Conservation (phyloP, 23 red algal genomes). For the Gracilaria vermiculophylla region DNA sequence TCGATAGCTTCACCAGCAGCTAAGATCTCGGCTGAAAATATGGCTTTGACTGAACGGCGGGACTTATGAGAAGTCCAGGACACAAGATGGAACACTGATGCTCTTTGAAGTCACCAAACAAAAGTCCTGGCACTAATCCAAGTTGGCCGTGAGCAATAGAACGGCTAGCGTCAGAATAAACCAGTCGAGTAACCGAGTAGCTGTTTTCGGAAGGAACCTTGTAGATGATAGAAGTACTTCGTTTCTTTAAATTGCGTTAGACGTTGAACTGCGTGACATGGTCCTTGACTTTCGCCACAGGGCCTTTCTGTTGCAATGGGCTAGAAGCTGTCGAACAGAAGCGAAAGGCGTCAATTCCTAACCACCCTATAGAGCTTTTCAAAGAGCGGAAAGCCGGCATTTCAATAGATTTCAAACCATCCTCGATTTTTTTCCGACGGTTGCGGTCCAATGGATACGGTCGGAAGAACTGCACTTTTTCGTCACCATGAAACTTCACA, state of each 20-base stretch:
- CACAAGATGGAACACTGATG: constrained; percentile 33
- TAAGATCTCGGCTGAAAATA: constrained; percentile 26
- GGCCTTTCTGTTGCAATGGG: constrained; percentile 19
- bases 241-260: not conserved
- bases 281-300: not conserved
- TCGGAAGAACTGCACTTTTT: not conserved
- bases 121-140: not conserved
- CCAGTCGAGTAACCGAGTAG: not conserved
- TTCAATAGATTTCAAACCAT: not conserved
- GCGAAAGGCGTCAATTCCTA: constrained; percentile 15
- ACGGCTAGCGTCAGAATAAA: not conserved
- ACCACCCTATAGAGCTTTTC: constrained; percentile 4
- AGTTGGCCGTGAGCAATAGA: constrained; percentile 1
- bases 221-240: not conserved
- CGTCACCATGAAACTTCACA: not conserved
- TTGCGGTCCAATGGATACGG: not conserved
- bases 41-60: not conserved
- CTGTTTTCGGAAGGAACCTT: not conserved
- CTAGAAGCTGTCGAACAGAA: not conserved
- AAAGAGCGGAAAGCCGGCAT: constrained; percentile 10
- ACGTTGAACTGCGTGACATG: not conserved
- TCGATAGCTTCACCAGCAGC: constrained; percentile 27
- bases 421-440: not conserved
- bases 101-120: not conserved
- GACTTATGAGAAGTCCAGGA: constrained; percentile 48